Base-by-base conservation (phyloP, 257 asterid genomes). In the Solanum sparsipilum region DNA sequence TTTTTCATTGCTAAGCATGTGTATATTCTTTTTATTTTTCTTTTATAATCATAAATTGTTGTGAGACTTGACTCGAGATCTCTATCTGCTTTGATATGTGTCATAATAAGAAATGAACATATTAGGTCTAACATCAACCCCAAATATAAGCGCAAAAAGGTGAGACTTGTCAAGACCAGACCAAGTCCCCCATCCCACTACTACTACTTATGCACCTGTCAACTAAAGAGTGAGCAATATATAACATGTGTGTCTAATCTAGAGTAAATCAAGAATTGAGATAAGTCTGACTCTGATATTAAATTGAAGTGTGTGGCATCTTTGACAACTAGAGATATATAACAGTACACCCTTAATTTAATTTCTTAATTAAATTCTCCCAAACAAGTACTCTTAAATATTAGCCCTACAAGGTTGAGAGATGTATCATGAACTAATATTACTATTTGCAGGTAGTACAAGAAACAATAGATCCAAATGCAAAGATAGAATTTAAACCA, bases 391-490 rank as follows among this genome's bases (percentile, higher is more conserved):
- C 6, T 39, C 34, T 76, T 3, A 23, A 38, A 3, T 23, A 27
- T 27, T 79, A 15, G 32, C n/a, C 25, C 25, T 44, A 41, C 38
- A 41, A 44, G 25, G 25, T 67, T 32, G 48, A 63, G 76, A 58
- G 35, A 36, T 35, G 25, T 52, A 36, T 39, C 60, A 52, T 44
- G 65, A 35, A 44, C 3, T 25, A 31, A 65, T 35, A 63, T 4
- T 23, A 70, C 2, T 11, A 15, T 82, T 4, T 56, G 32, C 89
- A 96, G 99, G 98, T 96, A 48, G 99, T 96, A 25, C 98, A 95
- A 91, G 97, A 96, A 86, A 93, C 93, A 38, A 92, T 96, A 27
- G 96, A 96, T 91, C 94, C 93, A 34, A 92, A 93, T 75, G 98
- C 99, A 13, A 92, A 91, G 89, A 95, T 96, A 72, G 98, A 93